Evolutionary conservation across 495 filamentous ascomycete species (phyloP).

Genomic region (Hyaloscypha finlandica): DNA sequence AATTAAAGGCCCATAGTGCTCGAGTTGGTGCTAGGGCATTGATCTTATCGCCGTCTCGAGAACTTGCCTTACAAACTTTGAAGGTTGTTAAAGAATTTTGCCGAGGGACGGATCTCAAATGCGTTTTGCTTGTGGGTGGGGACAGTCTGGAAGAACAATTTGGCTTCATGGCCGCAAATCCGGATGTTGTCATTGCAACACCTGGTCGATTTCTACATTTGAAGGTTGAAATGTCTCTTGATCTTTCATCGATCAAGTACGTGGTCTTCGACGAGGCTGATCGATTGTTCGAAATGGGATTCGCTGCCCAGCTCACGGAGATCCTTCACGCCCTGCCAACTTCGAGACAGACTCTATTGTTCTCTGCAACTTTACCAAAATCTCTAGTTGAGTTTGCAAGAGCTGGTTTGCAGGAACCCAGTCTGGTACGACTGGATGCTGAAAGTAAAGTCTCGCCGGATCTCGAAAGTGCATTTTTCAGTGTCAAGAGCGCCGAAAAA

Average conservation of each 20-base stretch:
- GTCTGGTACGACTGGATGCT: slow-evolving; percentile 82
- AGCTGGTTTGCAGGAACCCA: slow-evolving; percentile 88
- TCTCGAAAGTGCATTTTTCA: slow-evolving; percentile 90
- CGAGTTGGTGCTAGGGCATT: slow-evolving; percentile 82
- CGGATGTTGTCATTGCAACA: slow-evolving; percentile 94
- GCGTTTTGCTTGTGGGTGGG: slow-evolving; percentile 87
- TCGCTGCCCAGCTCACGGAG: slow-evolving; percentile 88
- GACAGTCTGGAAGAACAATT: slow-evolving; percentile 98
- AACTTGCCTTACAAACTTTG: slow-evolving; percentile 90
- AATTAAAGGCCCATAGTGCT: slow-evolving; percentile 83
- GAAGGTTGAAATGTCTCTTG: slow-evolving; percentile 91
- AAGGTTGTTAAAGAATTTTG: slow-evolving; percentile 96
- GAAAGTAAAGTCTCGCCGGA: slow-evolving; percentile 96
- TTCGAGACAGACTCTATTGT: slow-evolving; percentile 85
- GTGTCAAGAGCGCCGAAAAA: slow-evolving; percentile 87
- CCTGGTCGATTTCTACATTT: slow-evolving; percentile 94
- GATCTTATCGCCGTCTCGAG: slow-evolving; percentile 87
- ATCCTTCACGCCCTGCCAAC: slow-evolving; percentile 86
- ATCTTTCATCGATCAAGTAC: slow-evolving; percentile 82
- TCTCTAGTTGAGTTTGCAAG: slow-evolving; percentile 94
- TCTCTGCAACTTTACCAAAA: slow-evolving; percentile 91
- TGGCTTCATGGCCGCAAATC: slow-evolving; percentile 86
- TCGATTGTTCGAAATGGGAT: slow-evolving; percentile 97
- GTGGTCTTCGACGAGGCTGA: slow-evolving; percentile 98
- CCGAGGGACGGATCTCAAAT: slow-evolving; percentile 85